These are phyloP conservation scores for Entomortierella chlamydospora DNA, from an alignment of 192 early-diverging fungal genomes.

Conservation along the genomic window DNA sequence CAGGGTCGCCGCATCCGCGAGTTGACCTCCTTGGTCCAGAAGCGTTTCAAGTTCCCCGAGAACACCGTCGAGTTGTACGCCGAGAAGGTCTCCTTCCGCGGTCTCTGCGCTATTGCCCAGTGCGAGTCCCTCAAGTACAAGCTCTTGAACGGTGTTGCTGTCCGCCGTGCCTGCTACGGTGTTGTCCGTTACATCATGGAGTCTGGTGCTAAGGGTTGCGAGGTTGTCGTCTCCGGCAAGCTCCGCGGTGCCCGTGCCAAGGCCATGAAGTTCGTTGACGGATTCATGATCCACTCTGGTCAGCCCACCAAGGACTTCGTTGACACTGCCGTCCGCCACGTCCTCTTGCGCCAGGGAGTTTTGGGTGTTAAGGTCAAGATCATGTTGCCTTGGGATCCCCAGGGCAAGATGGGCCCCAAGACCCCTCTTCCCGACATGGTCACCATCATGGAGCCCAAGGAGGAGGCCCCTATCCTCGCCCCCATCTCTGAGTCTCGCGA, in stretches of 20 bases:
- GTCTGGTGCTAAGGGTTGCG: conserved; percentile 99
- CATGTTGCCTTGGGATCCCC: conserved; percentile 93
- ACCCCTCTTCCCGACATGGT: conserved; percentile 95
- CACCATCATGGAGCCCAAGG: conserved; percentile 94
- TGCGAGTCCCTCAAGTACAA: conserved; percentile 99
- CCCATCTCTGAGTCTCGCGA: conserved; percentile 73
- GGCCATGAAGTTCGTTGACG: conserved; percentile 99
- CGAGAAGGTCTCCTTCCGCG: conserved; percentile 96
- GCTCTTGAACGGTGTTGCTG: conserved; percentile 96
- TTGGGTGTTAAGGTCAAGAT: conserved; percentile 99
- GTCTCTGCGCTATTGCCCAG: conserved; percentile 98
- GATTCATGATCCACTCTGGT: conserved; percentile 99
- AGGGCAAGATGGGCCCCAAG: conserved; percentile 94
- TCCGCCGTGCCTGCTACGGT: conserved; percentile 98
- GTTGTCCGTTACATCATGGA: conserved; percentile 99
- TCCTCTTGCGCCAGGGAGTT: conserved; percentile 98
- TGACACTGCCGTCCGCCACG: conserved; percentile 96
- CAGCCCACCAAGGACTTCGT: conserved; percentile 97
- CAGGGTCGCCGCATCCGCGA: conserved; percentile 99
- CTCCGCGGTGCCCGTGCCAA: conserved; percentile 99
- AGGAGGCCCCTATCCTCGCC: conserved; percentile 76
- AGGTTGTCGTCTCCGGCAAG: conserved; percentile 99
- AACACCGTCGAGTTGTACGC: conserved; percentile 99
- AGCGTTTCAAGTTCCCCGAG: conserved; percentile 99
- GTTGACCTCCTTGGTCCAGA: conserved; percentile 97